phyloP scores from a whole-genome alignment of 495 filamentous ascomycete genomes.

The Rhizodiscina lignyota region DNA sequence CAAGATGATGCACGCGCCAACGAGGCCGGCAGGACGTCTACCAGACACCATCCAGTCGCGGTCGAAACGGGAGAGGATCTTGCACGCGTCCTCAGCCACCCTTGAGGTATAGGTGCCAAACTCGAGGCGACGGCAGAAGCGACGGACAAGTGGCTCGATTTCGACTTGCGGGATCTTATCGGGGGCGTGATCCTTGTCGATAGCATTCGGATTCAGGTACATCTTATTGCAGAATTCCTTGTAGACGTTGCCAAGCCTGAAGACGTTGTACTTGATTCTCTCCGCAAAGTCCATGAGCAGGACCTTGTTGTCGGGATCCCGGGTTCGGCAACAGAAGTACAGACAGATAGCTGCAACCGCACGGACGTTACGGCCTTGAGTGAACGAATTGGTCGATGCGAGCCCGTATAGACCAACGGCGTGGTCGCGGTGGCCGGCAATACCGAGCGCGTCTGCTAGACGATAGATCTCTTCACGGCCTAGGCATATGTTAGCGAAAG shows the following conservation, averaged over 20 bases:
- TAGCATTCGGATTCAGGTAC: slow-evolving; percentile 25
- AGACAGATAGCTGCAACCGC: slow-evolving; percentile 74
- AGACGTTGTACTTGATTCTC: slow-evolving; percentile 71
- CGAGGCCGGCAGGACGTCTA: slow-evolving; percentile 82
- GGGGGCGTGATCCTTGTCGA: slow-evolving; percentile 25
- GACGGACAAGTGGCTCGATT: slow-evolving; percentile 69
- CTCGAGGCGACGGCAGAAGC: slow-evolving; percentile 78
- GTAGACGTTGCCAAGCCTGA: slow-evolving; percentile 71
- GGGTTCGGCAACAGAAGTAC: slow-evolving; percentile 73
- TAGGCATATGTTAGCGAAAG: background rate
- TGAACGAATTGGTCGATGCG: slow-evolving; percentile 61
- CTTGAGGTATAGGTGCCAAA: slow-evolving; percentile 61
- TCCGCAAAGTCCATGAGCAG: slow-evolving; percentile 97
- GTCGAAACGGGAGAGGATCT: slow-evolving; percentile 80
- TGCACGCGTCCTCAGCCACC: slow-evolving; percentile 71
- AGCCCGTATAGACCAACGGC: slow-evolving; percentile 64
- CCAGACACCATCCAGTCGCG: slow-evolving; percentile 91
- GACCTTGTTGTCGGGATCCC: slow-evolving; percentile 36
- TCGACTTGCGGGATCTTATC: slow-evolving; percentile 42
- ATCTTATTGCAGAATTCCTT: slow-evolving; percentile 57
- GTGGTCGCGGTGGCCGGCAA: slow-evolving; percentile 42
- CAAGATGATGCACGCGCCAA: slow-evolving; percentile 84
- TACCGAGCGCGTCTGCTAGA: slow-evolving; percentile 16
- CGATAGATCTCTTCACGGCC: slow-evolving; percentile 10
- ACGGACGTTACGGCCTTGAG: slow-evolving; percentile 70